These are phyloP conservation scores for Grosmannia clavigera DNA, from an alignment of 2,329 filamentous ascomycete species.

Conservation along the genomic window DNA sequence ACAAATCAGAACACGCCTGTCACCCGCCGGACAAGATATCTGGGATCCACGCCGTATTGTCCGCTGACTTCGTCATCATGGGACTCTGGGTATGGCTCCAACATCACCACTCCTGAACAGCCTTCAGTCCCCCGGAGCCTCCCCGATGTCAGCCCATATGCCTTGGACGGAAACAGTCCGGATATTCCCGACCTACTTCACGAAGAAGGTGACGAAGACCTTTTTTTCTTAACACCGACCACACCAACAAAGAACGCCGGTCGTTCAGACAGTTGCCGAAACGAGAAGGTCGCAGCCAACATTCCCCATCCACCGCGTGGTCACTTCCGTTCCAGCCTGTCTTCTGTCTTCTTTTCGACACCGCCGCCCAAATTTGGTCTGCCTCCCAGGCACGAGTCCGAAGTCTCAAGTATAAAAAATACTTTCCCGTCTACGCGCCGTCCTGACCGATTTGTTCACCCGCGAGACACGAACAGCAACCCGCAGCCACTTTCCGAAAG, in stretches of 20 bases:
- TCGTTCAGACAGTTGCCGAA: not conserved
- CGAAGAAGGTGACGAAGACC: not conserved
- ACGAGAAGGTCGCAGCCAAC: not conserved
- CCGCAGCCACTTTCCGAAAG: constrained; percentile 26
- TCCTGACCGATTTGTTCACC: constrained; percentile 40
- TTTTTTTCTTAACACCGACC: not conserved
- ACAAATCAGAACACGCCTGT: not conserved
- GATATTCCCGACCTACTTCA: not conserved
- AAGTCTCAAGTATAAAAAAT: constrained; percentile 3
- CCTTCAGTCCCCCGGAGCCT: not conserved
- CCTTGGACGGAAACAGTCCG: constrained; percentile 8
- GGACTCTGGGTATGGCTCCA: constrained; percentile 13
- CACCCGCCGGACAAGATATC: not conserved
- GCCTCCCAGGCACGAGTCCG: constrained; percentile 15
- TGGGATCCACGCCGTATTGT: not conserved
- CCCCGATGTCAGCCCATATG: not conserved
- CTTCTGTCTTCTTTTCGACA: constrained; percentile 9
- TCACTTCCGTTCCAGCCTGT: constrained; percentile 1
- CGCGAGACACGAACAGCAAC: constrained; percentile 18
- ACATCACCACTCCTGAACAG: constrained; percentile 4
- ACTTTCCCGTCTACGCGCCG: constrained; percentile 12
- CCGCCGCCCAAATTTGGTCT: constrained; percentile 2
- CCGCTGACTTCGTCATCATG: not conserved
- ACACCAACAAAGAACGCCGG: not conserved
- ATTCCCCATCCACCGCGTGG: not conserved